Evolutionary conservation across 177 flowering plant species (phyloP).

Genomic region (Telopea speciosissima): DNA sequence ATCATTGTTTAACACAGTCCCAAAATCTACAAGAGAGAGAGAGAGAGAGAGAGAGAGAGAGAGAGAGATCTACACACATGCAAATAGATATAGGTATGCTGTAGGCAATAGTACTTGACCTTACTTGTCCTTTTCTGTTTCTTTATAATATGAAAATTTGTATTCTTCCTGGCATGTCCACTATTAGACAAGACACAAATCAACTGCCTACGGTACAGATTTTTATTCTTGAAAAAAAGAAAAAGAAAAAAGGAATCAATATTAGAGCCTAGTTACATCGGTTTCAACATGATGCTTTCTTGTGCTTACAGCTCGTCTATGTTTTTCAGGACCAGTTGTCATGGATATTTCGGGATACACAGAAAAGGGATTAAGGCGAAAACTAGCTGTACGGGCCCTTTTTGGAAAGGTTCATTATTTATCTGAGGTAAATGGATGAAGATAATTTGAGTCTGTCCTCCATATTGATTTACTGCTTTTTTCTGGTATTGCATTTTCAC

Average conservation of each 20-base stretch:
- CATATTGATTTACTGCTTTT: neutral
- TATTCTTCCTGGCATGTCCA: too few relatives aligned
- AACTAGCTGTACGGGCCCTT: constrained; percentile 85
- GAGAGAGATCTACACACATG: too few relatives aligned
- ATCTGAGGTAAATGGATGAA: constrained; percentile 58
- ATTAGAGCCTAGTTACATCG: too few relatives aligned
- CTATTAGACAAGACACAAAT: too few relatives aligned
- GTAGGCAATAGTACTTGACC: neutral
- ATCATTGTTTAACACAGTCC: too few relatives aligned
- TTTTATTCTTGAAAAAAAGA: too few relatives aligned
- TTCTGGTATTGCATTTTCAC: neutral
- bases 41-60: too few relatives aligned
- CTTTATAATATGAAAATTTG: neutral
- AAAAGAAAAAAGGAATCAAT: too few relatives aligned
- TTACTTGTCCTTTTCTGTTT: neutral
- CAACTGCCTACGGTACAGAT: too few relatives aligned
- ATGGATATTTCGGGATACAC: constrained; percentile 88
- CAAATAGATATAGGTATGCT: too few relatives aligned
- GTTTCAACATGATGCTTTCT: neutral
- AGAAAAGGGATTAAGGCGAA: constrained; percentile 83
- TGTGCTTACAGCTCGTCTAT: constrained; percentile 7
- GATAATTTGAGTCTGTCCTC: neutral
- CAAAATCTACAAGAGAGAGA: too few relatives aligned
- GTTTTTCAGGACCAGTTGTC: constrained; percentile 87
- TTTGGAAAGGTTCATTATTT: constrained; percentile 87